phyloP scores from a whole-genome alignment of 2,329 filamentous ascomycete species.

The Didymella exigua region DNA sequence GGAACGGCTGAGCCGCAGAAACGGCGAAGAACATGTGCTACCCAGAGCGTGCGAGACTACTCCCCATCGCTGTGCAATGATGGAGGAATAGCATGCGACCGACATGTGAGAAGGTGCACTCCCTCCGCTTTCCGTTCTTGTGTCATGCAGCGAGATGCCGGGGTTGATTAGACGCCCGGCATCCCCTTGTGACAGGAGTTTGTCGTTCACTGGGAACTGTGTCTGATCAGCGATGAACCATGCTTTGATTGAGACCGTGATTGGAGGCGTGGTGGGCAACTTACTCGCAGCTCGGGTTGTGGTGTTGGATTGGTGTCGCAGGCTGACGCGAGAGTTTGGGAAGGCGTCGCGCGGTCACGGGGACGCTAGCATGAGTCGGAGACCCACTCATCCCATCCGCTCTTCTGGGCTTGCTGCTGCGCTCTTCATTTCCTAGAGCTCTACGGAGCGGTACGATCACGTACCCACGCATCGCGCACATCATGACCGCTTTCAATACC shows the following conservation, averaged over 20 bases:
- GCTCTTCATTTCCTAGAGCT: background rate
- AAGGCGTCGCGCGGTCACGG: conserved; percentile 27
- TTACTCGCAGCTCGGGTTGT: conserved; percentile 38
- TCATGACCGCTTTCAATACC: conserved; percentile 29
- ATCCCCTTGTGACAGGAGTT: conserved; percentile 32
- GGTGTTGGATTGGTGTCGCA: conserved; percentile 18
- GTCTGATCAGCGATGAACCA: conserved; percentile 6
- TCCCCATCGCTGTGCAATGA: conserved; percentile 27
- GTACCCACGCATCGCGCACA: conserved; percentile 27
- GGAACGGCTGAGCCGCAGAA: conserved; percentile 25
- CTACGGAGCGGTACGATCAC: background rate
- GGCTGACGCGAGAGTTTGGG: conserved; percentile 7
- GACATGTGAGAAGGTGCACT: conserved; percentile 36
- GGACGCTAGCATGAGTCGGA: background rate
- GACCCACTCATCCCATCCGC: background rate
- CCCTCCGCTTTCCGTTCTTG: conserved; percentile 46
- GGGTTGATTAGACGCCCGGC: conserved; percentile 31
- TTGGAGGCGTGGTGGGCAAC: conserved; percentile 11
- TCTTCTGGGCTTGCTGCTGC: too few relatives aligned
- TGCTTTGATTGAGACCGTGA: background rate
- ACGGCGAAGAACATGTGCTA: conserved; percentile 4
- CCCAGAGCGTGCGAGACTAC: conserved; percentile 27
- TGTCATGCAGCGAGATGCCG: conserved; percentile 32
- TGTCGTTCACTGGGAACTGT: conserved; percentile 40
- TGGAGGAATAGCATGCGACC: conserved; percentile 20